These are phyloP conservation scores for Fusarium solani-melongenae DNA, from an alignment of 2,329 filamentous ascomycete genomes.

Conservation along the genomic window DNA sequence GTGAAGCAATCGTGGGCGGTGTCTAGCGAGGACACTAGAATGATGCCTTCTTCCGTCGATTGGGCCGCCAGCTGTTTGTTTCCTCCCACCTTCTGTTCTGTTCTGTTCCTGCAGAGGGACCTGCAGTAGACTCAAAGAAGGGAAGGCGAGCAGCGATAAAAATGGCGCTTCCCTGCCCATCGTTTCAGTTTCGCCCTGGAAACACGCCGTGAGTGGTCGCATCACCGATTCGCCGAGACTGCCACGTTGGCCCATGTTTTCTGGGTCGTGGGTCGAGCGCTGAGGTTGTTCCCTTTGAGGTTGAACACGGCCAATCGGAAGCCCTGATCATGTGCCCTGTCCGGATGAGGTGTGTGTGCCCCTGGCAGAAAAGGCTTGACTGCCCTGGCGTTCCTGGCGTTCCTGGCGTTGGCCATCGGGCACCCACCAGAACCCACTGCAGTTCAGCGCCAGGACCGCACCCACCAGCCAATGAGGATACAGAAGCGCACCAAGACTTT, in stretches of 20 bases:
- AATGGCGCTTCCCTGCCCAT: conserved; percentile 15
- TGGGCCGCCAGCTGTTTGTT: conserved; percentile 20
- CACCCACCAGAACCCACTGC: conserved; percentile 1
- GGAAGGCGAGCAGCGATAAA: conserved; percentile 9
- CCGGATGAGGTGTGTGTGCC: conserved; percentile 6
- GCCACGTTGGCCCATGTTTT: conserved; percentile 35
- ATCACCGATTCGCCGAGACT: conserved; percentile 18
- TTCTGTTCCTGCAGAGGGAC: too few species aligned
- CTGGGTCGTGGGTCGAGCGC: conserved; percentile 1
- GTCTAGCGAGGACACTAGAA: not conserved
- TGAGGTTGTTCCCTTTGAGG: conserved; percentile 14
- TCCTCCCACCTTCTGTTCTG: conserved; percentile 3
- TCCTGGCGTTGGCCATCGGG: conserved; percentile 7
- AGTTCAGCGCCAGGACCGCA: conserved; percentile 20
- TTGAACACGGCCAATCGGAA: conserved; percentile 29
- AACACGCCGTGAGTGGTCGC: conserved; percentile 7
- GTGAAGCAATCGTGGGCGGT: not conserved
- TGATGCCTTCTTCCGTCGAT: conserved; percentile 18
- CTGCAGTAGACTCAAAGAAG: not conserved
- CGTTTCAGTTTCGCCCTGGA: conserved; percentile 30
- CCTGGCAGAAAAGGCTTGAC: conserved; percentile 22
- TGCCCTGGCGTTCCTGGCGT: not conserved
- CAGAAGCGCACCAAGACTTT: conserved; percentile 15
- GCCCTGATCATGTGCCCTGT: not conserved
- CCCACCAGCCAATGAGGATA: conserved; percentile 12